Evolutionary conservation across 2,329 filamentous ascomycete species (phyloP).

Genomic region (Catunica adiposa): DNA sequence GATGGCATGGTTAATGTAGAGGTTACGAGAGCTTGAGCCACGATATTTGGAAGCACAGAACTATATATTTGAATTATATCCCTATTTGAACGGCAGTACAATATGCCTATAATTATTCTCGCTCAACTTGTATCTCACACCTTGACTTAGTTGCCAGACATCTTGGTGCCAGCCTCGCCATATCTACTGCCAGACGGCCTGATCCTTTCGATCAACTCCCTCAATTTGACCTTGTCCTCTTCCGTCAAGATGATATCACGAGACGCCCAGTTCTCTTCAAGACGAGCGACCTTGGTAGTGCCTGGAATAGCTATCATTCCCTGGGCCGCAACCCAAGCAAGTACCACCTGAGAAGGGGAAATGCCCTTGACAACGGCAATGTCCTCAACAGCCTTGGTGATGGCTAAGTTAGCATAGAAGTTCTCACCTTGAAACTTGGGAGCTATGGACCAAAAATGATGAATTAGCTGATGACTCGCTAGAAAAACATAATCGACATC

Average conservation of each 20-base stretch:
- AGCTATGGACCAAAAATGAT: neutral
- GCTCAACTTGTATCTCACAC: too few species aligned
- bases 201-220: neutral
- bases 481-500: too few species aligned
- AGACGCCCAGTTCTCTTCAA: neutral
- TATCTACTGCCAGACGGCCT: neutral
- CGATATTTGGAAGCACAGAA: too few species aligned
- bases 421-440: neutral
- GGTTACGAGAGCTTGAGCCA: too few species aligned
- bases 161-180: neutral
- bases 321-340: neutral
- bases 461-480: too few species aligned
- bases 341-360: neutral
- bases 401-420: neutral
- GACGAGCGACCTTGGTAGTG: neutral
- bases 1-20: too few species aligned
- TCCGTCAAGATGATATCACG: neutral
- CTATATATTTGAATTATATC: too few species aligned
- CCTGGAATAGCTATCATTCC: neutral
- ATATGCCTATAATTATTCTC: too few species aligned
- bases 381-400: neutral
- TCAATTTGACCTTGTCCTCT: neutral
- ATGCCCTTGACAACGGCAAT: neutral
- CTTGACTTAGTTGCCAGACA: neutral
- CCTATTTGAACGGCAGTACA: too few species aligned